Conservation (phyloP, 1,284 basidiomycete species). For the Puccinia triticina region DNA sequence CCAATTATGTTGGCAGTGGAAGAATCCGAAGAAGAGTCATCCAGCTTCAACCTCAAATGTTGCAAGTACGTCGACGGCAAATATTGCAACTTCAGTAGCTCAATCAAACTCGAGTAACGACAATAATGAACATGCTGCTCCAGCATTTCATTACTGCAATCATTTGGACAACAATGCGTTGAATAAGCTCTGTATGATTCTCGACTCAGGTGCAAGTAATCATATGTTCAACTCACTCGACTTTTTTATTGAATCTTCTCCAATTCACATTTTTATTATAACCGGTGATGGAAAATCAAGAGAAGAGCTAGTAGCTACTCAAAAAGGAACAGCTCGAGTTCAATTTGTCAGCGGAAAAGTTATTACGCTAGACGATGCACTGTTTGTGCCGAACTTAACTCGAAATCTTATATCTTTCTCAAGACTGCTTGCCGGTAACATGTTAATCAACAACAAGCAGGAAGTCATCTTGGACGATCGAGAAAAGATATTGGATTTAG, state of each 20-base stretch:
- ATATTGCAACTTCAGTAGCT: too few relatives aligned
- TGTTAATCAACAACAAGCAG: too few relatives aligned
- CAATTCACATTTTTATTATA: not conserved
- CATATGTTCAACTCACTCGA: slow-evolving; percentile 23
- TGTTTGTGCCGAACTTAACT: not conserved
- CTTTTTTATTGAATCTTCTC: not conserved
- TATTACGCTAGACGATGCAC: not conserved
- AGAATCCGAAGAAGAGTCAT: too few relatives aligned
- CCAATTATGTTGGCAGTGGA: too few relatives aligned
- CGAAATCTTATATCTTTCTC: not conserved
- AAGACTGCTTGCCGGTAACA: too few relatives aligned
- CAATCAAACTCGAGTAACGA: too few relatives aligned
- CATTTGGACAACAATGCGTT: too few relatives aligned
- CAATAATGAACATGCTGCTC: too few relatives aligned
- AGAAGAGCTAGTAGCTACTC: not conserved
- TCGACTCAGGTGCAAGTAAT: slow-evolving; percentile 7
- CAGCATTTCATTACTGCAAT: too few relatives aligned
- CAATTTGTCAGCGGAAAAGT: not conserved
- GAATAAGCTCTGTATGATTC: not conserved
- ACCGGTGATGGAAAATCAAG: slow-evolving; percentile 6
- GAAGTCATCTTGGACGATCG: not conserved
- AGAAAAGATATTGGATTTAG: not conserved
- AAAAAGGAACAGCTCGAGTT: not conserved
- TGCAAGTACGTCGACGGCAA: too few relatives aligned
- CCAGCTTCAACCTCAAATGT: too few relatives aligned